Conservation (phyloP, 495 filamentous ascomycete species). For the Penicillium coffeae region DNA sequence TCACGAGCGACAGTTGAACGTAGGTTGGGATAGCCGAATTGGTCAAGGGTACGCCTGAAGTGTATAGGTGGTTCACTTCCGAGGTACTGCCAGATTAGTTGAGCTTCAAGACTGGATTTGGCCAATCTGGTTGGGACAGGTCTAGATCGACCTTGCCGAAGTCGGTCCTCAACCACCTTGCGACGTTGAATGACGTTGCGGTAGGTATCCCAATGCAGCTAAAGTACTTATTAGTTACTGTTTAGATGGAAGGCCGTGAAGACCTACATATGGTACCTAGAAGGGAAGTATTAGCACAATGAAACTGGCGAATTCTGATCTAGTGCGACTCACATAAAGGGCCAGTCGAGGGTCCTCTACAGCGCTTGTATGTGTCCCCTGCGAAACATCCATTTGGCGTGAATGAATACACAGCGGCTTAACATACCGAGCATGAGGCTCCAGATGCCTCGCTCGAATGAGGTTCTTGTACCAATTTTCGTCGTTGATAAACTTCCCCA, state of each 20-base stretch:
- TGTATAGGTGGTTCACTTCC: conserved; percentile 63
- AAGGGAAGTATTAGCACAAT: not conserved
- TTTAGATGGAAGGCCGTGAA: not conserved
- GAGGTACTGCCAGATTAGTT: conserved; percentile 62
- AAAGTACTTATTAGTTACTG: conserved; percentile 19
- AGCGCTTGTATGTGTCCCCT: conserved; percentile 13
- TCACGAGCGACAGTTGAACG: conserved; percentile 59
- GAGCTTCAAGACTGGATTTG: conserved; percentile 51
- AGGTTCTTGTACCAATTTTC: conserved; percentile 44
- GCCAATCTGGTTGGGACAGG: conserved; percentile 54
- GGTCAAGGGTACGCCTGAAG: conserved; percentile 61
- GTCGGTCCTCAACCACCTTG: conserved; percentile 51
- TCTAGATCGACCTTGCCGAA: conserved; percentile 52
- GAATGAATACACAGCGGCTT: conserved; percentile 36
- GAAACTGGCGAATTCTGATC: not conserved
- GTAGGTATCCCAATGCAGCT: conserved; percentile 68
- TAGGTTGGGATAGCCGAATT: conserved; percentile 62
- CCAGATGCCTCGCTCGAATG: conserved; percentile 44
- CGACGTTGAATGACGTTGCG: conserved; percentile 55
- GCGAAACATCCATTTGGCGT: conserved; percentile 27
- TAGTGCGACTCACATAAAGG: conserved; percentile 36
- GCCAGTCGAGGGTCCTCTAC: conserved; percentile 33
- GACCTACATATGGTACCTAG: conserved; percentile 27
- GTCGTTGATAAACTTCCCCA: conserved; percentile 47
- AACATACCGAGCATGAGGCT: conserved; percentile 45